Conservation (phyloP, 805 yeast species). For the Ogataea trehalophila region DNA sequence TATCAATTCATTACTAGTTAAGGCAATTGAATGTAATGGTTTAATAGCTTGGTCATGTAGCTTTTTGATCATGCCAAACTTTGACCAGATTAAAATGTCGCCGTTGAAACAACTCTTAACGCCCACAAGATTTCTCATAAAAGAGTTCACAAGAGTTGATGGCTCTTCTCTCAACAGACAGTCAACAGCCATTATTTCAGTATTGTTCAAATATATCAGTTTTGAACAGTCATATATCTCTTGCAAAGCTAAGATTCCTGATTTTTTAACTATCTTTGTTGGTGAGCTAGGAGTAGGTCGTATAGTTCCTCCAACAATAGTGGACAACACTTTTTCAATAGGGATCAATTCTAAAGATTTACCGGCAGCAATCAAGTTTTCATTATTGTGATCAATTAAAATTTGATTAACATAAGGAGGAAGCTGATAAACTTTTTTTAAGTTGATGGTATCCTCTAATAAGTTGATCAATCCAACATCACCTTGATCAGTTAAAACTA, state of each 20-base stretch:
- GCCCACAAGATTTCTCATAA: conserved; percentile 36
- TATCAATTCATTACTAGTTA: conserved; percentile 31
- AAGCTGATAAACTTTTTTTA: conserved; percentile 19
- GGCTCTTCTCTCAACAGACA: conserved; percentile 14
- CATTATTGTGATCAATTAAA: conserved; percentile 15
- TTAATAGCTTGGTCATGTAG: conserved; percentile 13
- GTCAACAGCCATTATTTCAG: conserved; percentile 31
- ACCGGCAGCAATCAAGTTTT: conserved; percentile 17
- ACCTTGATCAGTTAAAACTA: conserved; percentile 31
- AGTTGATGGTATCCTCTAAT: conserved; percentile 17
- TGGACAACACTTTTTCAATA: conserved; percentile 13
- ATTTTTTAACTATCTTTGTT: conserved; percentile 23
- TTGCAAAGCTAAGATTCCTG: conserved; percentile 31
- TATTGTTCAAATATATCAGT: conserved; percentile 34
- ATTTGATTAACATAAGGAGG: conserved; percentile 18
- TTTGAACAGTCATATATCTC: conserved; percentile 15
- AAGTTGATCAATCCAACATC: conserved; percentile 31
- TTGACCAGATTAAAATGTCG: conserved; percentile 38
- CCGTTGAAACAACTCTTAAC: conserved; percentile 31
- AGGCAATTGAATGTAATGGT: conserved; percentile 7
- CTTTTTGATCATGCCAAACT: conserved; percentile 35
- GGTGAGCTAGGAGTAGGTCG: conserved; percentile 25
- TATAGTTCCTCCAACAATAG: conserved; percentile 7
- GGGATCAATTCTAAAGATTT: conserved; percentile 9
- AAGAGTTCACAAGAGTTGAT: conserved; percentile 30